Percentiles rank a stretch among this genome's conserved stretches.
Conservation (phyloP, 805 yeast species). For the Saturnispora bothae region DNA sequence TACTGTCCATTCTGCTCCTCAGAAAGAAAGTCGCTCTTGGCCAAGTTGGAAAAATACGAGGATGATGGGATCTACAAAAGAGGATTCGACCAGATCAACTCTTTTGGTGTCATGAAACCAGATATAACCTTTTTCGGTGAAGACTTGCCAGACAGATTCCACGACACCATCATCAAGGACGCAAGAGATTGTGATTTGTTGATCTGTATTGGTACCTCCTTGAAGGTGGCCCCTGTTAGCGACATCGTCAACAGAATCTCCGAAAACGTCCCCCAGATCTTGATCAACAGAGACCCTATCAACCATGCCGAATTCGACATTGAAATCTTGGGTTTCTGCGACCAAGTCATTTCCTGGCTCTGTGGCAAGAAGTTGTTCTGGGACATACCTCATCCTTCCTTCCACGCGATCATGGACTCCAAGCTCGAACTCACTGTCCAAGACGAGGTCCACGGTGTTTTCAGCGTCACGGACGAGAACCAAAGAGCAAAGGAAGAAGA, state of each 20-base stretch:
- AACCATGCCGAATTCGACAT: constrained; percentile 73
- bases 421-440: constrained; percentile 22
- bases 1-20: constrained; percentile 57
- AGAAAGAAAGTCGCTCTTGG: constrained; percentile 27
- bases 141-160: constrained; percentile 61
- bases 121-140: constrained; percentile 91
- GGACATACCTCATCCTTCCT: constrained; percentile 49
- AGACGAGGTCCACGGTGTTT: constrained; percentile 27
- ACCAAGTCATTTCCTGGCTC: constrained; percentile 64
- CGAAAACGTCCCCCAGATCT: constrained; percentile 68
- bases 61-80: constrained; percentile 22
- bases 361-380: constrained; percentile 43
- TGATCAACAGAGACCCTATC: constrained; percentile 69
- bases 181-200: constrained; percentile 62
- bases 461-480: constrained; percentile 24
- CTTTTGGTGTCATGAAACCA: constrained; percentile 81
- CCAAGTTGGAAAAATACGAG: constrained; percentile 23
- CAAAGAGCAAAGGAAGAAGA: constrained; percentile 14
- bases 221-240: constrained; percentile 87
- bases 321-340: constrained; percentile 69
- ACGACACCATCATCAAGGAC: constrained; percentile 49
- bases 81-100: constrained; percentile 28
- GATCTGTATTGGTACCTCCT: constrained; percentile 80
- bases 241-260: constrained; percentile 72
- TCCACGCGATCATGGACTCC: constrained; percentile 27